A percentile compares a stretch with the other conserved stretches of the same genome.
Conservation (phyloP, 176 grass and related monocot genomes). For the Aegilops bicornis region DNA sequence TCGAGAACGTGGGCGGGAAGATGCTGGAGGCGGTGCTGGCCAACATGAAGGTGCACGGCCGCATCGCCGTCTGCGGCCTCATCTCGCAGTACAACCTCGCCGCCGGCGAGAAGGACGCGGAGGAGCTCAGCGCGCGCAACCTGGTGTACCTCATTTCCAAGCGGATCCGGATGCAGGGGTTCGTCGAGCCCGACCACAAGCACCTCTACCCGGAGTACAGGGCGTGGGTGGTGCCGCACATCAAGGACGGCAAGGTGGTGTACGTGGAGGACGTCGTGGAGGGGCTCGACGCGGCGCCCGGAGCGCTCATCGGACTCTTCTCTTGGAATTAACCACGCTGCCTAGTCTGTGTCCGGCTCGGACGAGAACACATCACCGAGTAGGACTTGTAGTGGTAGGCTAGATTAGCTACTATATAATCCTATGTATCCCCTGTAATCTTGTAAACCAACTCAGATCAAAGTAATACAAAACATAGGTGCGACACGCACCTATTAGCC, state of each 20-base stretch:
- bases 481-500: too few relatives aligned
- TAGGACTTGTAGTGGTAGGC: too few relatives aligned
- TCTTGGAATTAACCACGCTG: too few relatives aligned
- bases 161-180: constrained; percentile 57
- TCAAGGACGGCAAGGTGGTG: constrained; percentile 44
- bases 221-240: constrained; percentile 35
- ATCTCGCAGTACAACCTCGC: constrained; percentile 80
- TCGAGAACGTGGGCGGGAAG: constrained; percentile 74
- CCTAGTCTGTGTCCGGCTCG: too few relatives aligned
- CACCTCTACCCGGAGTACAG: constrained; percentile 49
- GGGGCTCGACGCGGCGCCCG: constrained; percentile 52
- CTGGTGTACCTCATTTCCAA: constrained; percentile 38
- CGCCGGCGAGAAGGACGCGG: constrained; percentile 29
- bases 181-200: constrained; percentile 48
- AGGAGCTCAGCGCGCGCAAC: constrained; percentile 15
- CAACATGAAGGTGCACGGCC: constrained; percentile 61
- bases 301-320: constrained; percentile 49
- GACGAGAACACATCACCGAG: too few relatives aligned
- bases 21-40: constrained; percentile 68
- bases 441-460: too few relatives aligned
- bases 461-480: too few relatives aligned
- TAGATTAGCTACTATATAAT: too few relatives aligned
- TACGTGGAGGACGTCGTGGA: constrained; percentile 60
- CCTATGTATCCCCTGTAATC: too few relatives aligned
- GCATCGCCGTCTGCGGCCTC: constrained; percentile 59